phyloP scores from a whole-genome alignment of 768 basidiomycete species.

The Amanita exitialis region DNA sequence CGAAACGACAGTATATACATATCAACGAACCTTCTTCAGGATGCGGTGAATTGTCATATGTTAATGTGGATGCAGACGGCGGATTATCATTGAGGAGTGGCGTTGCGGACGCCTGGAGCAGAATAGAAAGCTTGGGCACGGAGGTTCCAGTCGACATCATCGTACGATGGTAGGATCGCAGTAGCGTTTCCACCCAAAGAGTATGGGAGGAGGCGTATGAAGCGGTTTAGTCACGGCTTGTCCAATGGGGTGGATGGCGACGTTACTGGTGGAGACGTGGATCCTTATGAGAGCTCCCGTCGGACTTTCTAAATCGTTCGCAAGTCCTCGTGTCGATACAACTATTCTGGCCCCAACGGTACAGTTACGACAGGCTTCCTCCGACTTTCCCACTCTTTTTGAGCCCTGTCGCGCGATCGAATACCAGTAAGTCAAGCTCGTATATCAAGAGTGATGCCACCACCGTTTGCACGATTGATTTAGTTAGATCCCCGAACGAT shows the following conservation, averaged over 20 bases:
- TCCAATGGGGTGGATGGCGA: conserved; percentile 7
- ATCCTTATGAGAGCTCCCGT: conserved; percentile 30
- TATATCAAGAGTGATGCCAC: conserved; percentile 4
- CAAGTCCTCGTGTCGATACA: conserved; percentile 3
- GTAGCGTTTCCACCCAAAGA: conserved; percentile 6
- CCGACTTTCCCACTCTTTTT: neutral
- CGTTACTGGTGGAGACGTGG: conserved; percentile 16
- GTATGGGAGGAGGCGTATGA: conserved; percentile 1
- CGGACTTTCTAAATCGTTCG: conserved; percentile 28
- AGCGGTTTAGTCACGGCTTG: conserved; percentile 11
- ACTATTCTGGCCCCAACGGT: conserved; percentile 2
- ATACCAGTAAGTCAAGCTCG: neutral
- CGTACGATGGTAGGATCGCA: conserved; percentile 4
- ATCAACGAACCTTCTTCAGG: neutral
- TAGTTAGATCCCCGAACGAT: conserved; percentile 4
- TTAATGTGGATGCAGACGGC: conserved; percentile 24
- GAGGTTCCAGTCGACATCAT: conserved; percentile 14
- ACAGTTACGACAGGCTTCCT: conserved; percentile 2
- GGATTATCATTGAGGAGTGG: conserved; percentile 52
- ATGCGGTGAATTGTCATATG: neutral
- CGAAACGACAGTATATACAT: neutral
- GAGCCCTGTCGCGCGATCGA: neutral
- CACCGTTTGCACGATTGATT: neutral
- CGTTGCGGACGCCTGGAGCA: conserved; percentile 25
- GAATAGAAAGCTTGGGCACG: conserved; percentile 14